phyloP scores from a whole-genome alignment of 352 stramenopile species.

The Lagenidium sp. region DNA sequence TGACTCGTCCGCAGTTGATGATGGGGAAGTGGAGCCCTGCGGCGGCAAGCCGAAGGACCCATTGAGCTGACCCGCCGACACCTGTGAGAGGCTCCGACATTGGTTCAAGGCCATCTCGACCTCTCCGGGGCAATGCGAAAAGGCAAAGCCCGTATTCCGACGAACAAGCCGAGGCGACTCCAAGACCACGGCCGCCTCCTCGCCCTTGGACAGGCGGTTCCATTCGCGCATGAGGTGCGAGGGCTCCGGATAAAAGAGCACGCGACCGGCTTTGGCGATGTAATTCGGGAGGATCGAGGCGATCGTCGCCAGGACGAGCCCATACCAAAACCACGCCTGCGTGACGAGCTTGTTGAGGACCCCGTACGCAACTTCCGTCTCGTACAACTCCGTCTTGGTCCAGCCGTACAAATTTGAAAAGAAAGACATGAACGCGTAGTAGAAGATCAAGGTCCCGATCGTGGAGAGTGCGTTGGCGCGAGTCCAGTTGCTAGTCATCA shows the following conservation, averaged over 20 bases:
- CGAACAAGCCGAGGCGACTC: constrained; percentile 72
- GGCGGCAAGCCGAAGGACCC: constrained; percentile 2
- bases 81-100: constrained; percentile 27
- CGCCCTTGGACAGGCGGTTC: constrained; percentile 77
- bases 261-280: constrained; percentile 74
- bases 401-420: constrained; percentile 73
- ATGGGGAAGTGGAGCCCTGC: constrained; percentile 29
- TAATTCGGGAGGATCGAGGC: constrained; percentile 74
- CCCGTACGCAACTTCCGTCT: constrained; percentile 64
- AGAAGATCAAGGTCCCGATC: constrained; percentile 77
- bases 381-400: constrained; percentile 71
- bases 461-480: constrained; percentile 59
- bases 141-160: constrained; percentile 82
- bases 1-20: constrained; percentile 54
- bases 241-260: constrained; percentile 84
- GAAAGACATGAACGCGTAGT: constrained; percentile 80
- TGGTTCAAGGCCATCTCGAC: constrained; percentile 57
- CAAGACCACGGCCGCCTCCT: constrained; percentile 41
- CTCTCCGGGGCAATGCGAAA: constrained; percentile 72
- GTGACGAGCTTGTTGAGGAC: constrained; percentile 48
- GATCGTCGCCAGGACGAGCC: constrained; percentile 48
- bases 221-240: constrained; percentile 87
- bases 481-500: constrained; percentile 89
- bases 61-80: constrained; percentile 16
- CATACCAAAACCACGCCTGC: constrained; percentile 83